A percentile compares a stretch with the other conserved stretches of the same genome.
phyloP scores from a whole-genome alignment of 1,284 basidiomycete genomes.

The Tylopilus microsporus region DNA sequence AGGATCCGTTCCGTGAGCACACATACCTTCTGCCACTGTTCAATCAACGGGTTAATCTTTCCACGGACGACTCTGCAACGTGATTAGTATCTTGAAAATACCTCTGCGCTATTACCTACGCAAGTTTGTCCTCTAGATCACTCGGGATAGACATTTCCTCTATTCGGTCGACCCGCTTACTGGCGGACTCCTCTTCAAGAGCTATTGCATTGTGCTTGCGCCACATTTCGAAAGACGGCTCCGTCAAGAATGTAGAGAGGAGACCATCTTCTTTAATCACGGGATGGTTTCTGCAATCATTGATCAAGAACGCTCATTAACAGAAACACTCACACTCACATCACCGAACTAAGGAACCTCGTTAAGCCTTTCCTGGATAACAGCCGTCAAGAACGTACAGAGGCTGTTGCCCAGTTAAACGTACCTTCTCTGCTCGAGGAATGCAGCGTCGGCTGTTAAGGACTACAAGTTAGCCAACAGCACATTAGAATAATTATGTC shows the following conservation, averaged over 20 bases:
- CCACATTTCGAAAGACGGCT: slow-evolving; percentile 81
- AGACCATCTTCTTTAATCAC: slow-evolving; percentile 83
- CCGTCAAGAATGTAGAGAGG: slow-evolving; percentile 74
- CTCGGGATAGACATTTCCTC: slow-evolving; percentile 91
- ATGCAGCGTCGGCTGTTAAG: slow-evolving; percentile 70
- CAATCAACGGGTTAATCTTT: slow-evolving; percentile 71
- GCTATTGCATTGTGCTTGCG: slow-evolving; percentile 68
- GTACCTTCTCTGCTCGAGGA: slow-evolving; percentile 82
- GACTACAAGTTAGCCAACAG: slow-evolving; percentile 6
- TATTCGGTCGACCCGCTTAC: slow-evolving; percentile 73
- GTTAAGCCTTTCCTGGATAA: slow-evolving; percentile 68
- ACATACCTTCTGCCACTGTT: slow-evolving; percentile 88
- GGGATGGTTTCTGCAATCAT: slow-evolving; percentile 71
- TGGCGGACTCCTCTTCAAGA: slow-evolving; percentile 81
- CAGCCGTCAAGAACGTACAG: not conserved
- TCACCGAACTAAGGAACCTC: slow-evolving; percentile 73
- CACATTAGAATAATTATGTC: not conserved
- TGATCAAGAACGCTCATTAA: not conserved
- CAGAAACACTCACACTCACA: slow-evolving; percentile 42
- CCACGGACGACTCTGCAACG: slow-evolving; percentile 59
- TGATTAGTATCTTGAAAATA: slow-evolving; percentile 2
- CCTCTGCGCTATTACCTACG: slow-evolving; percentile 40
- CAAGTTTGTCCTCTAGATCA: slow-evolving; percentile 84
- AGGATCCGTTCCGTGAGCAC: slow-evolving; percentile 79
- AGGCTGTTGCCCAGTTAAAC: not conserved